Conservation (phyloP, 2,329 filamentous ascomycete species). For the Colletotrichum sp. region DNA sequence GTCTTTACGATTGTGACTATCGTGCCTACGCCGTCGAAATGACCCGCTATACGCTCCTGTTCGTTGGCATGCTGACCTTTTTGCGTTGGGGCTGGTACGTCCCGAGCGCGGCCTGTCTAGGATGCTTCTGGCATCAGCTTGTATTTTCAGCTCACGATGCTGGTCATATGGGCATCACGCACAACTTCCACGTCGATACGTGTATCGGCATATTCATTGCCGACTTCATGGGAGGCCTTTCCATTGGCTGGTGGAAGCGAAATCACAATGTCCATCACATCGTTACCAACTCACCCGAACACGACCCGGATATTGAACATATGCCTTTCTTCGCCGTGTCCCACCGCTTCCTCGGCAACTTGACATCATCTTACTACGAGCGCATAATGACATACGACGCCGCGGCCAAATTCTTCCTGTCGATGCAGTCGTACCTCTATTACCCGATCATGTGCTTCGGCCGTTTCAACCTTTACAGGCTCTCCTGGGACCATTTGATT, state of each 20-base stretch:
- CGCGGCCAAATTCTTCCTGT: slow-evolving; percentile 71
- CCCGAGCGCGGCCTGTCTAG: slow-evolving; percentile 75
- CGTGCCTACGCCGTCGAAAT: slow-evolving; percentile 77
- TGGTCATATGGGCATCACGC: slow-evolving; percentile 96
- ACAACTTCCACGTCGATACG: slow-evolving; percentile 82
- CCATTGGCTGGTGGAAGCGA: slow-evolving; percentile 95
- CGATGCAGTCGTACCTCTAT: slow-evolving; percentile 82
- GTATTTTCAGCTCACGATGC: slow-evolving; percentile 95
- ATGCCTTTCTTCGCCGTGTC: slow-evolving; percentile 89
- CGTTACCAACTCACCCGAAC: slow-evolving; percentile 92
- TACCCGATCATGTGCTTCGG: slow-evolving; percentile 82
- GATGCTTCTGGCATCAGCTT: slow-evolving; percentile 91
- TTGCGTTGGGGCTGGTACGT: slow-evolving; percentile 70
- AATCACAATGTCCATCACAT: slow-evolving; percentile 98
- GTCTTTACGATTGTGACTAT: slow-evolving; percentile 87
- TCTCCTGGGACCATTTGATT: slow-evolving; percentile 81
- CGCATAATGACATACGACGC: slow-evolving; percentile 79
- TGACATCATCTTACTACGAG: slow-evolving; percentile 85
- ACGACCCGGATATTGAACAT: slow-evolving; percentile 94
- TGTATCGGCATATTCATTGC: slow-evolving; percentile 89
- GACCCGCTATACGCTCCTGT: slow-evolving; percentile 73
- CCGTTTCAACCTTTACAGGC: slow-evolving; percentile 84
- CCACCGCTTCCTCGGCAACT: slow-evolving; percentile 75
- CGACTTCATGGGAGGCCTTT: slow-evolving; percentile 87
- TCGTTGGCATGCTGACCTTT: slow-evolving; percentile 64